Conservation (phyloP, 2,329 filamentous ascomycete genomes). For the Hyphodiscus sp. region DNA sequence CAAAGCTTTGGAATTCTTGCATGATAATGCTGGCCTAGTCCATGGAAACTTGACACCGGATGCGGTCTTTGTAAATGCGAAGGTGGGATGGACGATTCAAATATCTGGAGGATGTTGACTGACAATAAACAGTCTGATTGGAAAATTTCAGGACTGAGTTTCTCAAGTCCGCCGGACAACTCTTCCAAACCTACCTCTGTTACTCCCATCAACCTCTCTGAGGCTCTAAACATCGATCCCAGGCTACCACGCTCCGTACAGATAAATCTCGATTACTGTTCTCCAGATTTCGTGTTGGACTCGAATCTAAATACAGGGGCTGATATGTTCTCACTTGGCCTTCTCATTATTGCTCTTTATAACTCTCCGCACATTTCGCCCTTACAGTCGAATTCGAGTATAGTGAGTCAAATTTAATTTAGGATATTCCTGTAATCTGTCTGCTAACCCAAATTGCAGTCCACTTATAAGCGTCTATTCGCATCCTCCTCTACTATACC, state of each 20-base stretch:
- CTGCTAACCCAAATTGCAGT: constrained; percentile 27
- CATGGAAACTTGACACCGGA: constrained; percentile 94
- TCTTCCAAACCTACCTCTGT: constrained; percentile 70
- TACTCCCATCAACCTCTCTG: constrained; percentile 72
- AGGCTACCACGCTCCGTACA: constrained; percentile 77
- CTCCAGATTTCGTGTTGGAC: constrained; percentile 91
- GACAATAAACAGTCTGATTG: constrained; percentile 69
- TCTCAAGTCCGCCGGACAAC: constrained; percentile 73
- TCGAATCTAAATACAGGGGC: constrained; percentile 76
- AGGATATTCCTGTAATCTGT: no score
- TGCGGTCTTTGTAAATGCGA: constrained; percentile 87
- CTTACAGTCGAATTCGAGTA: constrained; percentile 71
- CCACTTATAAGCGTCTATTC: constrained; percentile 80
- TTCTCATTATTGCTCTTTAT: constrained; percentile 84
- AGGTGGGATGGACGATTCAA: constrained; percentile 45
- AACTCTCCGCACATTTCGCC: constrained; percentile 91
- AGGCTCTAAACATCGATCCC: constrained; percentile 79
- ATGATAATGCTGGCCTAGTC: constrained; percentile 89
- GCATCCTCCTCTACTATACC: constrained; percentile 72
- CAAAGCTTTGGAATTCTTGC: constrained; percentile 90
- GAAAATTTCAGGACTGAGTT: constrained; percentile 94
- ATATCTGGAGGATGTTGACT: constrained; percentile 18
- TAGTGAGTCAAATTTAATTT: constrained; percentile 26
- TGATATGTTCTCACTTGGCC: constrained; percentile 89
- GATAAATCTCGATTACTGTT: constrained; percentile 86